These are phyloP conservation scores for Dianthus caryophyllus DNA, from an alignment of 148 eudicot genomes.

Conservation along the genomic window DNA sequence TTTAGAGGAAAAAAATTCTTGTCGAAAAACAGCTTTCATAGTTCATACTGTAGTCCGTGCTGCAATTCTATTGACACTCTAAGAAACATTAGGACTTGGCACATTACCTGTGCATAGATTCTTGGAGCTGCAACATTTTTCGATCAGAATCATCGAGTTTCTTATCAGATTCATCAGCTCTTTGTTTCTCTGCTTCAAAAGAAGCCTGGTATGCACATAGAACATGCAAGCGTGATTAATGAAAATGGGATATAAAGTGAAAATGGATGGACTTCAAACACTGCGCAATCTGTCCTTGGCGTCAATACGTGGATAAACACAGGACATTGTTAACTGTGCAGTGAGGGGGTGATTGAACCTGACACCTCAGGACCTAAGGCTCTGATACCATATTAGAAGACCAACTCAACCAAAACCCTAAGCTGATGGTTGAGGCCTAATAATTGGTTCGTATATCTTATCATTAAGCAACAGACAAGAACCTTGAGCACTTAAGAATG, in stretches of 20 bases:
- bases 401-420: no score
- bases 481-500: neutral
- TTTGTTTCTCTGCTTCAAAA: constrained; percentile 61
- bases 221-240: constrained; percentile 3
- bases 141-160: constrained; percentile 79
- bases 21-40: neutral
- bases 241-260: neutral
- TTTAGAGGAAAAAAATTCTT: neutral
- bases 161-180: constrained; percentile 52
- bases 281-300: neutral
- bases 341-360: no score
- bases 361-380: no score
- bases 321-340: no score
- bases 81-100: neutral
- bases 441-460: no score
- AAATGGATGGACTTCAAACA: neutral
- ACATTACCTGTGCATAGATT: constrained; percentile 63
- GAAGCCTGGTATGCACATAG: constrained; percentile 40
- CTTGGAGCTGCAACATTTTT: constrained; percentile 62
- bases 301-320: no score
- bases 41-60: neutral
- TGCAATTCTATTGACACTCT: neutral
- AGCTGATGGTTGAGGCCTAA: no score
- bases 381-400: no score
- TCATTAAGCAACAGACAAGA: constrained; percentile 1